Evolutionary conservation across 2,329 filamentous ascomycete genomes (phyloP), one percentile per base, ranked within the genome.

Genomic region (Arthrinium phaeospermum): DNA sequence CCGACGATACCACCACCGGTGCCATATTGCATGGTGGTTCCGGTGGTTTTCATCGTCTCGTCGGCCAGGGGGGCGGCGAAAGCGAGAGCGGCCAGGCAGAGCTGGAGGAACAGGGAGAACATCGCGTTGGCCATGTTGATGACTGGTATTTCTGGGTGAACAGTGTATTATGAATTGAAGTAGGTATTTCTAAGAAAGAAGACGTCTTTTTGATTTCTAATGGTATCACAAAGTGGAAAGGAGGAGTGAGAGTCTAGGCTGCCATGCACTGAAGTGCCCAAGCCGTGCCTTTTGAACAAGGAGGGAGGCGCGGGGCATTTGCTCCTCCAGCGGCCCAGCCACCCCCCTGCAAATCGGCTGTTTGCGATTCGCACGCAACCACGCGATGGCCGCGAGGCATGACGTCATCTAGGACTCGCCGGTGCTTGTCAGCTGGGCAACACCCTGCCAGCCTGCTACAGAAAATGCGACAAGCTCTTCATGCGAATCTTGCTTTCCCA

Each of bases 1-100:
- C 90, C 90, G 8, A 91, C 68, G 47, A 91, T 85, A 1, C 90
- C 90, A 22, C 90, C 90, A 37, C 90, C 89, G 1, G 88, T 88
- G 53, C 90, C 90, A 68, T 89, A 90, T 71, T 90, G 86, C 87
- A 87, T 89, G 13, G 86, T 80, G 75, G 86, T 83, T 45, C 80
- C 80, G 27, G 80, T 81, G 30, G 75, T 78, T 27, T 80, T 81
- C 12, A 84, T 75, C 46, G 84, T 80, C 10, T 81, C 81, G 57
- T 81, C 79, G 19, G 78, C 79, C 46, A 85, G 72, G 68, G 86
- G 86, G 2, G 87, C 87, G 30, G 87, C 88, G 71, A 85, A 81
- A 67, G 86, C 83, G 71, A 89, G 79, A 57, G 84, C 80, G 70
- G 88, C 83, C 76, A 88, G 83, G 76, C 83, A 86, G 75, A 89